Conservation (phyloP, 2,329 filamentous ascomycete genomes). For the Fusarium denticulatum region DNA sequence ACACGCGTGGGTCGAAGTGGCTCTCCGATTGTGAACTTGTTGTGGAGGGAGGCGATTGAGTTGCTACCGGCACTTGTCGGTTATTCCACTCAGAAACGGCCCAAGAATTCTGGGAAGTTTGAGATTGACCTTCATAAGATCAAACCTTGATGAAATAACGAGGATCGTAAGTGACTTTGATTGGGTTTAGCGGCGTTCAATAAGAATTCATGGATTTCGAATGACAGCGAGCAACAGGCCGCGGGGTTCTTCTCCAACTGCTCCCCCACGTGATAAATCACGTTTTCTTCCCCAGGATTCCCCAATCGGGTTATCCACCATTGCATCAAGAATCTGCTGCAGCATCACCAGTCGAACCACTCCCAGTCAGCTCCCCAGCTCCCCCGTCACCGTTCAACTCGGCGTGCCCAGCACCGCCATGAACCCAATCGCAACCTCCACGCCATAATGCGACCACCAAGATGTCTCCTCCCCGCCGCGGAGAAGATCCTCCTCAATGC, state of each 20-base stretch:
- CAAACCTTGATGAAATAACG: neutral
- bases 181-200: slow-evolving; percentile 25
- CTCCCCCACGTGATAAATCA: slow-evolving; percentile 35
- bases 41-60: neutral
- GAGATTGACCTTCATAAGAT: neutral
- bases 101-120: neutral
- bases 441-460: slow-evolving; percentile 49
- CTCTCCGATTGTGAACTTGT: neutral
- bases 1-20: slow-evolving; percentile 24
- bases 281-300: slow-evolving; percentile 33
- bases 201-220: slow-evolving; percentile 10
- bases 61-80: neutral
- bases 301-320: slow-evolving; percentile 31
- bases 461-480: slow-evolving; percentile 45
- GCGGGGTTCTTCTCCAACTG: slow-evolving; percentile 3
- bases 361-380: slow-evolving; percentile 9
- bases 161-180: neutral
- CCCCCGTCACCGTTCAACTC: slow-evolving; percentile 19
- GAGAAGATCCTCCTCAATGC: slow-evolving; percentile 43
- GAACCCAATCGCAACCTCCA: slow-evolving; percentile 41
- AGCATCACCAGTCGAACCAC: slow-evolving; percentile 40
- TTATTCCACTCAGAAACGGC: neutral
- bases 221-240: neutral
- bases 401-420: slow-evolving; percentile 34
- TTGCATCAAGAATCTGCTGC: slow-evolving; percentile 30